Percentiles rank a stretch among this genome's conserved stretches.
Conservation (phyloP, 345 rosid genomes). For the Pelargonium nanum region DNA sequence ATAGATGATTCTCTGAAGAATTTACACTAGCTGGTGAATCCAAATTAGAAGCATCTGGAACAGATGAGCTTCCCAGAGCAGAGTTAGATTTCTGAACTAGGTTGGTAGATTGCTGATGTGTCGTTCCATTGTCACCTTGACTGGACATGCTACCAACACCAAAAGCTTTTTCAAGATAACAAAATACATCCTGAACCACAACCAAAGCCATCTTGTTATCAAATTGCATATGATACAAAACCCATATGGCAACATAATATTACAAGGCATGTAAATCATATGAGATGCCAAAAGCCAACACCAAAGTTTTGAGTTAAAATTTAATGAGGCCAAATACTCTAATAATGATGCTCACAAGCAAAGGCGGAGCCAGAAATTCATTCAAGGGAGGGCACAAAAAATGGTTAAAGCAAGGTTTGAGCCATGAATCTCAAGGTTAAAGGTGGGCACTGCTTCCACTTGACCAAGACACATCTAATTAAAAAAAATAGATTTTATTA, state of each 20-base stretch:
- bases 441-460: too few species aligned
- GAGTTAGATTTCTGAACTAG: slow-evolving; percentile 51
- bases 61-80: slow-evolving; percentile 46
- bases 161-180: slow-evolving; percentile 65
- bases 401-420: too few species aligned
- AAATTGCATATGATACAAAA: neutral
- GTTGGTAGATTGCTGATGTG: slow-evolving; percentile 50
- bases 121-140: slow-evolving; percentile 58
- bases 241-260: neutral
- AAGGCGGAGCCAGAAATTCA: too few species aligned
- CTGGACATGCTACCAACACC: slow-evolving; percentile 23
- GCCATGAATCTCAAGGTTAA: too few species aligned
- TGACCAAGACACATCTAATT: too few species aligned
- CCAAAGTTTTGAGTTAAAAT: neutral
- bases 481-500: too few species aligned
- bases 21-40: slow-evolving; percentile 42
- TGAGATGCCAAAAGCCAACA: neutral
- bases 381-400: too few species aligned
- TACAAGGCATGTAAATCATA: neutral
- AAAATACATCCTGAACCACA: slow-evolving; percentile 59
- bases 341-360: neutral
- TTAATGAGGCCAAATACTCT: neutral
- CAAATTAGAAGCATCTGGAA: slow-evolving; percentile 47
- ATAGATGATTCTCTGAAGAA: slow-evolving; percentile 54
- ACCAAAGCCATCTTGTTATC: slow-evolving; percentile 3